Evolutionary conservation across 768 basidiomycete genomes (phyloP), one percentile per base, ranked within the genome.

Genomic region (Pleurotus cornucopiae): DNA sequence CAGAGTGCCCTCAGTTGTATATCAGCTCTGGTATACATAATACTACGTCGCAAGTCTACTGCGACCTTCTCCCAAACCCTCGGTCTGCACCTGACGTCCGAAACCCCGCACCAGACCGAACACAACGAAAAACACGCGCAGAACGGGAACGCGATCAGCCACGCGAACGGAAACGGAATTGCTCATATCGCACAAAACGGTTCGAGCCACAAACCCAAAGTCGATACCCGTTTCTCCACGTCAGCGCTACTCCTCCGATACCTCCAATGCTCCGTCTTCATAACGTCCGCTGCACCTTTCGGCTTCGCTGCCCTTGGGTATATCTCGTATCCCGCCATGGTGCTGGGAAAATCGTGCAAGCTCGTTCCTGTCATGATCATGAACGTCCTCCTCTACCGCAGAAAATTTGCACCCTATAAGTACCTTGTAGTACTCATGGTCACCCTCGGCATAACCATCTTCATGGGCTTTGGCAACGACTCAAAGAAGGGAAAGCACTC

Each of bases 241-340:
- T 74, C 67, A 20, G 69, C 74, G 1, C 81, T 92, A n/a, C 78
- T 94, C 48, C 71, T 85, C 18, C 73, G 82, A 40, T 94, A 92
- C 71, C 76, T 93, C 53, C 91, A 92, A 70, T 90, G 93, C 67
- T 84, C 95, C 20, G 66, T 89, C 20, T 88, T 94, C 69, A 91
- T 97, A 61, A 94, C 94, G 40, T 74, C 84, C 39, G 96, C 96
- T 1, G 90, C 94, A 18, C 97, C 96, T 2, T 96, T 98, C 67
- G 95, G 96, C 52, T 98, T 98, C 73, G 89, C 94, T 9, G 86
- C 94, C 4, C 86, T 98, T 43, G 86, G 91, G 21, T 92, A 96
- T 73, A 94, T 99, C 67, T 94, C 94, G 14, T 98, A 98, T 76
- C 97, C 97, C 49, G 94, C 96, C 44, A 96, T 98, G 91, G 95